phyloP scores from a whole-genome alignment of 176 grass and related monocot genomes.

The Lolium multiflorum region DNA sequence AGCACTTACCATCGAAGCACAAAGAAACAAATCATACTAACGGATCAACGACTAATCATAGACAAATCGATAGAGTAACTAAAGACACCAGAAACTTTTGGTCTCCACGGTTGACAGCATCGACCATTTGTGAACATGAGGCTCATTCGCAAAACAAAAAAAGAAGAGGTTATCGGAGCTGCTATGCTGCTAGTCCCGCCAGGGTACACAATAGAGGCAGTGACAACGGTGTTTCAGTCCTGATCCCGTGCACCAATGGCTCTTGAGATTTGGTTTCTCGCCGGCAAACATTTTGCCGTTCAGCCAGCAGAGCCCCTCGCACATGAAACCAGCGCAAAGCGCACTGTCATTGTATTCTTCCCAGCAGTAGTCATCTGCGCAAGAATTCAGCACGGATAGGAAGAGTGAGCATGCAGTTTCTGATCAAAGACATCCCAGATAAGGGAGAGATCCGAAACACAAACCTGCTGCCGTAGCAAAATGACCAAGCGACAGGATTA shows the following conservation, averaged over 20 bases:
- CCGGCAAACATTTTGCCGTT: neutral
- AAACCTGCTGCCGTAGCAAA: neutral
- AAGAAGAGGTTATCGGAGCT: neutral
- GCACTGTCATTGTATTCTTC: constrained; percentile 7
- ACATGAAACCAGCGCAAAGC: neutral
- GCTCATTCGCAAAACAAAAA: too few species aligned
- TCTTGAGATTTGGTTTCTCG: neutral
- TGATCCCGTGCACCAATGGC: neutral
- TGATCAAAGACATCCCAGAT: neutral
- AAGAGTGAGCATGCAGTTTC: neutral
- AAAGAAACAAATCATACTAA: neutral
- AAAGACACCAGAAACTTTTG: neutral
- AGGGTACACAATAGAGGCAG: neutral
- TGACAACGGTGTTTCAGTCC: constrained; percentile 3
- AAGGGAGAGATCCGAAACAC: neutral
- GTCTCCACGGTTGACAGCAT: constrained; percentile 3
- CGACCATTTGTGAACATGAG: neutral
- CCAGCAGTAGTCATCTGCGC: constrained; percentile 25
- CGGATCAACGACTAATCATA: neutral
- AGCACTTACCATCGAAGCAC: too few species aligned
- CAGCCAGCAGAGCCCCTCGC: neutral
- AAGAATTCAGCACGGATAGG: neutral
- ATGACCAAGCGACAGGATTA: neutral
- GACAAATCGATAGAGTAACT: neutral
- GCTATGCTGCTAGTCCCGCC: neutral